Evolutionary conservation across 2,329 filamentous ascomycete genomes (phyloP).

Genomic region (Penicillium polonicum): DNA sequence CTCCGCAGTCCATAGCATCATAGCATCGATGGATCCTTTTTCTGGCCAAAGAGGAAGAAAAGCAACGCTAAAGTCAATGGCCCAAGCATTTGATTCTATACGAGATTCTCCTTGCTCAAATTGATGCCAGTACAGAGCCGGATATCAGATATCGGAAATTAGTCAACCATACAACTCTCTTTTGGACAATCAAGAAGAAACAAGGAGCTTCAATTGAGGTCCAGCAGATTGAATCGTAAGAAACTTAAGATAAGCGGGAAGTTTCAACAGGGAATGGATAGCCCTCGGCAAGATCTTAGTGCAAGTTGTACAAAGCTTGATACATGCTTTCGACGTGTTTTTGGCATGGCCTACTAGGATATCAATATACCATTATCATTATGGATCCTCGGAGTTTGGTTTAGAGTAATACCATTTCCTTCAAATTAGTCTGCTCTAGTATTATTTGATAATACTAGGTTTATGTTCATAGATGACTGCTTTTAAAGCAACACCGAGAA

Average conservation of each 20-base stretch:
- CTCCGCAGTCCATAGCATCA: no score
- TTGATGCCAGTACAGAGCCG: neutral
- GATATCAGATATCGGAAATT: neutral
- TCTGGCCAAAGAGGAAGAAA: neutral
- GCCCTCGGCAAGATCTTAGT: neutral
- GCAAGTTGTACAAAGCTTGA: neutral
- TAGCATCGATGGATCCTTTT: neutral
- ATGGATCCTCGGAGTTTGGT: neutral
- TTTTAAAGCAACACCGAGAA: neutral
- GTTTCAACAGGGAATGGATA: neutral
- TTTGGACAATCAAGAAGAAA: neutral
- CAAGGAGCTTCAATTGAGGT: neutral
- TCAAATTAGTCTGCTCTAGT: neutral
- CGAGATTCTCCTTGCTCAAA: no score
- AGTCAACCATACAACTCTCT: no score
- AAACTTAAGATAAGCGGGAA: neutral
- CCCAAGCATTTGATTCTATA: no score
- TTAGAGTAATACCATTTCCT: neutral
- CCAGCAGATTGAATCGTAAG: neutral
- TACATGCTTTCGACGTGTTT: neutral
- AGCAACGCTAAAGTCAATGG: neutral
- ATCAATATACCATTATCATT: neutral
- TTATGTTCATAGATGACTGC: neutral
- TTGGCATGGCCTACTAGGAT: neutral
- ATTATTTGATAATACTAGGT: neutral